Conservation (phyloP, 345 rosid genomes). For the Cochlearia excelsa region DNA sequence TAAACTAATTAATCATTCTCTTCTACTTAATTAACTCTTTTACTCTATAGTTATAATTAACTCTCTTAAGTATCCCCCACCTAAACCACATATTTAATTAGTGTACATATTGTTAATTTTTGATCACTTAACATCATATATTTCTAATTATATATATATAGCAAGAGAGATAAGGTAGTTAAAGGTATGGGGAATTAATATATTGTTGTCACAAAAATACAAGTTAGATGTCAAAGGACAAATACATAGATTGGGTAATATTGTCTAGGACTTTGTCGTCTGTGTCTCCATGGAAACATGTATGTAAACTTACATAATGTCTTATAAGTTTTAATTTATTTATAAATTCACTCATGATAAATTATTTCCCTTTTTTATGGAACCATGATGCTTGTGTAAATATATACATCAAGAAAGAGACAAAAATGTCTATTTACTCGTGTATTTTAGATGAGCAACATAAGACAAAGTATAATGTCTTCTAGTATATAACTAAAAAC, state of each 20-base stretch:
- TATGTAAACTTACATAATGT: conserved; percentile 4
- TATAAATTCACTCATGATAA: background rate
- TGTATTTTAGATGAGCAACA: conserved; percentile 27
- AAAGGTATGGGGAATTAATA: too few species aligned
- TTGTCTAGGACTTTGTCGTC: conserved; percentile 32
- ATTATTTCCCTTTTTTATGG: too few species aligned
- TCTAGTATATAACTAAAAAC: conserved; percentile 24
- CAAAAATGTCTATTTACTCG: conserved; percentile 30
- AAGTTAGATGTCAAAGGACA: conserved; percentile 38
- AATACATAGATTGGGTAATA: conserved; percentile 28
- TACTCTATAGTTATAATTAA: background rate
- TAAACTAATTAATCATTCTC: background rate
- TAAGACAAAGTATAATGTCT: conserved; percentile 31
- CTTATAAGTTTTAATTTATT: background rate
- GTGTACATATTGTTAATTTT: too few species aligned
- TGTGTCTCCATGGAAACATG: conserved; percentile 31
- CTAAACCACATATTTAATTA: too few species aligned
- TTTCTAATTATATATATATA: too few species aligned
- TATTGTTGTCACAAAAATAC: conserved; percentile 31
- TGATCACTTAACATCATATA: too few species aligned
- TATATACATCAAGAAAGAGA: conserved; percentile 32
- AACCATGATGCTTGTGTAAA: too few species aligned
- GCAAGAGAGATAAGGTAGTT: too few species aligned
- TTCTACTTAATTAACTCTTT: conserved; percentile 10
- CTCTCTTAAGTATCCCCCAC: too few species aligned